Conservation (phyloP, 371 early-diverging fungal species). For the Haplosporangium sp. region DNA sequence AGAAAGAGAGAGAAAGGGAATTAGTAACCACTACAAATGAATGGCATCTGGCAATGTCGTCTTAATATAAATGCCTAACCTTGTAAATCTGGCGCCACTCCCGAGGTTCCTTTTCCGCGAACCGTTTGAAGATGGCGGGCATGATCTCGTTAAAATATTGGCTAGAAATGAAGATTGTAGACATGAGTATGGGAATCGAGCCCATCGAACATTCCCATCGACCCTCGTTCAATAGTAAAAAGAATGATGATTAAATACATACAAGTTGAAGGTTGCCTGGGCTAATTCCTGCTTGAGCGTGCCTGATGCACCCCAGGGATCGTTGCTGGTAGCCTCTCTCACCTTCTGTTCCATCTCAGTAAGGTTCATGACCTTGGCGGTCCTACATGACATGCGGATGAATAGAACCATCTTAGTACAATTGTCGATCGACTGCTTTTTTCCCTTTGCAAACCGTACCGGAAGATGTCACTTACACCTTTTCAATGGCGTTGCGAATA, state of each 20-base stretch:
- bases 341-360: conserved; percentile 92
- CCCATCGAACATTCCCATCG: too few species aligned
- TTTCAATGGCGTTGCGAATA: conserved; percentile 49
- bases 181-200: too few species aligned
- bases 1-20: too few species aligned
- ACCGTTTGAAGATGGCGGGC: conserved; percentile 88
- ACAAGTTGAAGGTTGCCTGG: conserved; percentile 85
- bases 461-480: conserved; percentile 29
- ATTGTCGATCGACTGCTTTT: neutral
- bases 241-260: conserved; percentile 31
- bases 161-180: conserved; percentile 61
- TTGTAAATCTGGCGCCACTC: conserved; percentile 97
- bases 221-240: too few species aligned
- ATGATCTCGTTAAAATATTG: conserved; percentile 94
- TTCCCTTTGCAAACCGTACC: neutral
- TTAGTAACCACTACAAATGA: too few species aligned
- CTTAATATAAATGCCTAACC: conserved; percentile 46
- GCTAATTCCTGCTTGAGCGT: conserved; percentile 93
- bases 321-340: conserved; percentile 86
- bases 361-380: conserved; percentile 76
- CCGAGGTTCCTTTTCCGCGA: conserved; percentile 84
- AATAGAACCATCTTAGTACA: neutral
- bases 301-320: conserved; percentile 93
- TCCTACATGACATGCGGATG: conserved; percentile 30
- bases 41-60: too few species aligned